phyloP scores from a whole-genome alignment of 2,329 filamentous ascomycete species.

The Pseudocercospora fijiensis region DNA sequence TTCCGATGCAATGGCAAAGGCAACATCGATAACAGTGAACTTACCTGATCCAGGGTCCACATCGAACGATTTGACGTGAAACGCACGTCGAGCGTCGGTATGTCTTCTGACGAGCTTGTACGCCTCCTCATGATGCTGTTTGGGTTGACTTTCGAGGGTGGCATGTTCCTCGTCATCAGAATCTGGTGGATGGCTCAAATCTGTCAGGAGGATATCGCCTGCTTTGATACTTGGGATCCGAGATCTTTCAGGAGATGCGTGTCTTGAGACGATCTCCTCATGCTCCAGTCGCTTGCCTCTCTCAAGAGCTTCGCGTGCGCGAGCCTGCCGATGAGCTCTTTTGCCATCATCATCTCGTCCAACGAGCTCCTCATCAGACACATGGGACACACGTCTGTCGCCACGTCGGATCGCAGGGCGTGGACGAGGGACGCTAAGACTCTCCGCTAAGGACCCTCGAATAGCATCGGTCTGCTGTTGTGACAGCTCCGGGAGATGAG shows the following conservation, averaged over 20 bases:
- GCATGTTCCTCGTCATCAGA: constrained; percentile 22
- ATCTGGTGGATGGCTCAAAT: constrained; percentile 29
- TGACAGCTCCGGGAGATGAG: constrained; percentile 36
- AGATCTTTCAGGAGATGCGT: constrained; percentile 28
- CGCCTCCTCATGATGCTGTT: constrained; percentile 43
- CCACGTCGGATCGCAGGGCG: constrained; percentile 34
- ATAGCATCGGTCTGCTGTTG: constrained; percentile 36
- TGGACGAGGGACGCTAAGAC: constrained; percentile 29
- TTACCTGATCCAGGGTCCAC: constrained; percentile 12
- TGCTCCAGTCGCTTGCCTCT: constrained; percentile 38
- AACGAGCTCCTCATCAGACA: constrained; percentile 26
- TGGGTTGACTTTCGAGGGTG: constrained; percentile 25
- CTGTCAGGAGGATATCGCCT: constrained; percentile 34
- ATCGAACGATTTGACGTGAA: constrained; percentile 20
- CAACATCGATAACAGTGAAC: not conserved
- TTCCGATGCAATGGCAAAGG: not conserved
- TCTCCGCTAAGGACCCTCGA: constrained; percentile 28
- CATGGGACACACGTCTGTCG: constrained; percentile 17
- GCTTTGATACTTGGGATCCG: constrained; percentile 18
- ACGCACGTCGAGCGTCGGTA: constrained; percentile 30
- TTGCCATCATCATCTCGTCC: constrained; percentile 28
- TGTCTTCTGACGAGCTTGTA: constrained; percentile 46
- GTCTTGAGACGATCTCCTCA: constrained; percentile 34
- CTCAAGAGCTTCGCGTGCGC: constrained; percentile 37
- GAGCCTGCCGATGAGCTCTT: constrained; percentile 26